Conservation (phyloP, 305 asterid species). For the Rubia peregrina region DNA sequence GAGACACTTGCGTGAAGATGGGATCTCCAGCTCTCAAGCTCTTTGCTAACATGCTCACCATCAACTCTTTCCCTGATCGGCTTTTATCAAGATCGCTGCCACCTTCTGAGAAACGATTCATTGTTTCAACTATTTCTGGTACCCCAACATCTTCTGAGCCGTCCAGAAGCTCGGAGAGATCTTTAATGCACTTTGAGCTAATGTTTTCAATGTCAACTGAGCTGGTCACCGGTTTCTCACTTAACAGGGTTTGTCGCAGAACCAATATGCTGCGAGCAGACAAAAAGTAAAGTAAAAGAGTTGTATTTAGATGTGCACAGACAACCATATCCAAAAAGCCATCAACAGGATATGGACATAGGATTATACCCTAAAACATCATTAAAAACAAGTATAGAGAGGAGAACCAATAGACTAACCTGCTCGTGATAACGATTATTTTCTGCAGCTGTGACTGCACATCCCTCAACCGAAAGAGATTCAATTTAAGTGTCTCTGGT, state of each 20-base stretch:
- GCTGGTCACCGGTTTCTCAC: constrained; percentile 44
- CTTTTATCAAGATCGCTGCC: constrained; percentile 20
- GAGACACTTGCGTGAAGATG: constrained; percentile 48
- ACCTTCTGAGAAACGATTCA: constrained; percentile 27
- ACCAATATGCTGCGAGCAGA: constrained; percentile 54
- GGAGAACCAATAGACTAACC: constrained; percentile 33
- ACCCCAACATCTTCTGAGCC: constrained; percentile 51
- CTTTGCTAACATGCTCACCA: constrained; percentile 65
- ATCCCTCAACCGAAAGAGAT: constrained; percentile 51
- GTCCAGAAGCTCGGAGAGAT: constrained; percentile 53
- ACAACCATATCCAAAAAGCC: neutral
- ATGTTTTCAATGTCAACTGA: constrained; percentile 55
- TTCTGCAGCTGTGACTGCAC: constrained; percentile 77
- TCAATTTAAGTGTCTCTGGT: constrained; percentile 79
- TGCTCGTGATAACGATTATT: constrained; percentile 62
- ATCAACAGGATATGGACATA: neutral
- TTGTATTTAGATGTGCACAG: neutral
- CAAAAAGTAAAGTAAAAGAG: neutral
- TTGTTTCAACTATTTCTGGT: constrained; percentile 41
- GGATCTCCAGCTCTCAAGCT: constrained; percentile 73
- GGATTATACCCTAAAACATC: neutral
- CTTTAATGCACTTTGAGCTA: constrained; percentile 31
- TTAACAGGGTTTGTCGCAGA: constrained; percentile 64
- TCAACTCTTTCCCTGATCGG: constrained; percentile 48
- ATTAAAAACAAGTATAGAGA: neutral